Evolutionary conservation across 805 yeast genomes (phyloP).

Genomic region (Ogataea zsoltii): DNA sequence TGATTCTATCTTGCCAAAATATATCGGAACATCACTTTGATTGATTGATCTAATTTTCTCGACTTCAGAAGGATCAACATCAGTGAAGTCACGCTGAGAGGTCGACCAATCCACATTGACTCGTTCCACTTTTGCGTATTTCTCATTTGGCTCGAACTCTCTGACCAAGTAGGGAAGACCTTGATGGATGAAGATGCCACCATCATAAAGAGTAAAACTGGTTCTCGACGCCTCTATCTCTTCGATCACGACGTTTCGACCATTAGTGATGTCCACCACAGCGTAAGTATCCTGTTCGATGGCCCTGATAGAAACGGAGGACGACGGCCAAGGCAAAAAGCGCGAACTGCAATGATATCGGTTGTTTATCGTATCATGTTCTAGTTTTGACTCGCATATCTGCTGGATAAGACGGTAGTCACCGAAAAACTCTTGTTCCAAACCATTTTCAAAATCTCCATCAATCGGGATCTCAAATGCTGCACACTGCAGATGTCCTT

Average conservation of each 20-base stretch:
- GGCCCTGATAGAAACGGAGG: constrained; percentile 75
- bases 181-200: constrained; percentile 92
- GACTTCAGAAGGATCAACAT: constrained; percentile 82
- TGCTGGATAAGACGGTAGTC: constrained; percentile 29
- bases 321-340: constrained; percentile 81
- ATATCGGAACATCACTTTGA: constrained; percentile 55
- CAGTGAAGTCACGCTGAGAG: constrained; percentile 86
- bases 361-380: constrained; percentile 41
- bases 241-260: constrained; percentile 76
- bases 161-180: constrained; percentile 86
- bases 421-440: constrained; percentile 62
- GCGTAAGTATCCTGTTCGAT: constrained; percentile 81
- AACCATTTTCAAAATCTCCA: constrained; percentile 34
- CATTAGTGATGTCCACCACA: constrained; percentile 84
- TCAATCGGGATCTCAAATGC: constrained; percentile 79
- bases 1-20: constrained; percentile 71
- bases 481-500: constrained; percentile 91
- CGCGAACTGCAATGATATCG: constrained; percentile 56
- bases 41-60: constrained; percentile 62
- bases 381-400: constrained; percentile 36
- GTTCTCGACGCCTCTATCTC: constrained; percentile 87
- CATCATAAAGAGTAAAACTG: constrained; percentile 85
- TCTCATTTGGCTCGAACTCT: constrained; percentile 78
- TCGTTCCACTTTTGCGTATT: constrained; percentile 79
- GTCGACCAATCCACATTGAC: constrained; percentile 96